Evolutionary conservation across 805 yeast genomes (phyloP), one percentile per base, ranked within the genome.

Genomic region (Metschnikowia continentalis): DNA sequence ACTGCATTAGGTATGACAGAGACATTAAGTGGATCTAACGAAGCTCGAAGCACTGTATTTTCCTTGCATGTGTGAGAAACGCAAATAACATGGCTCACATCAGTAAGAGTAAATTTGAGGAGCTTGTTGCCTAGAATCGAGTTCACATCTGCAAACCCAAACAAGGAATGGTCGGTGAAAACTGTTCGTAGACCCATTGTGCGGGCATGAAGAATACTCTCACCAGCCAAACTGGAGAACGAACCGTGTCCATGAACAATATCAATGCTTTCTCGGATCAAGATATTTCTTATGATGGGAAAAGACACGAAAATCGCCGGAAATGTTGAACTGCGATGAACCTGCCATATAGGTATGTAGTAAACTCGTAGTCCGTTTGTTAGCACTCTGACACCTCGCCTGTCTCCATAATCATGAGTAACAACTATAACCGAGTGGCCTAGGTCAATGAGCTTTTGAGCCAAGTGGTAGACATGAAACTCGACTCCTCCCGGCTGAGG

Each of bases 401-500:
- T 70, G 51, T 86, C 79, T 1, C 86, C 89, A 62, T 94, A 91
- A 19, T 90, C 84, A 67, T 94, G 99, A 8, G 99, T 90, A 32
- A 94, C 78, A 22, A 94, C 81, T 5, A 91, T 70, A 10, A 92
- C 97, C 3, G 88, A 81, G 63, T 91, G 97, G 7, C 97, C 97
- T 37, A 84, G 68, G 19, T 80, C 81, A 8, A 89, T 84, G 49
- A 91, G 78, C 61, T 85, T 82, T 66, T 90, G 95, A 0, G 98
- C 84, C 22, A 94, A 69, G 66, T 94, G 98, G 66, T 89, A 90
- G 15, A 92, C 88, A 65, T 94, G 99, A 54, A 92, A 83, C 66
- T 94, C 99, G 1, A 94, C 96, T 8, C 99, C 99, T 3, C 99
- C 99, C 0, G 97, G 86, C 65, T 94, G 99, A 10, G 99, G 99